Evolutionary conservation across 192 early-diverging fungal genomes (phyloP).

Genomic region (Coemansia sp.): DNA sequence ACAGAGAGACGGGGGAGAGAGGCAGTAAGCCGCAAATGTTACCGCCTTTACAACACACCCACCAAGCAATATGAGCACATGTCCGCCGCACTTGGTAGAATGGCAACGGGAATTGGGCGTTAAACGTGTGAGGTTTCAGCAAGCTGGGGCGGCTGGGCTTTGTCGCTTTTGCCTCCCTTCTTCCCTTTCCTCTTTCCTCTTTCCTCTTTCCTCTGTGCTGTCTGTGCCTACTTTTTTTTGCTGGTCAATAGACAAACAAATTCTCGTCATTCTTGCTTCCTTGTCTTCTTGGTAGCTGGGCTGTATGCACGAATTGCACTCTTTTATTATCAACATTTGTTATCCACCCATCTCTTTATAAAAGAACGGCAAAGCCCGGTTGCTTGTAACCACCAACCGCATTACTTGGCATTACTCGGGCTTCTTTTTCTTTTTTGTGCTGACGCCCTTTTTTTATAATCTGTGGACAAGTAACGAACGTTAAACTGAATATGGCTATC

Average conservation of each 20-base stretch:
- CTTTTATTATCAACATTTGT: neutral
- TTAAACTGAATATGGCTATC: constrained; percentile 22
- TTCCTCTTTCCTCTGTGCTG: neutral
- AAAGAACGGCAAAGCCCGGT: neutral
- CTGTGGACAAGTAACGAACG: too few species aligned
- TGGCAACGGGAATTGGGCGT: neutral
- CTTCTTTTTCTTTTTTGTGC: too few species aligned
- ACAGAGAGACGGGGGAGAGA: too few species aligned
- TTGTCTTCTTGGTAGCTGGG: neutral
- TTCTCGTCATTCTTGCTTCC: neutral
- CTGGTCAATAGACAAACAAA: neutral
- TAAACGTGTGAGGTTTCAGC: neutral
- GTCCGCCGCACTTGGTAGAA: neutral
- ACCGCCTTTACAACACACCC: neutral
- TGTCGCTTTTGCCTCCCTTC: neutral
- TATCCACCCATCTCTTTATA: neutral
- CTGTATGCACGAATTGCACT: neutral
- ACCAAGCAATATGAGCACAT: neutral
- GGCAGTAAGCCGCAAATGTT: neutral
- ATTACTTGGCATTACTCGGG: neutral
- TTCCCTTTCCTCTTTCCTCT: neutral
- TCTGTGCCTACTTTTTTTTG: too few species aligned
- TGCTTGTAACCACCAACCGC: neutral
- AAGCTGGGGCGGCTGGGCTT: neutral
- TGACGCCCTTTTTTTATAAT: too few species aligned